Conservation (phyloP, 345 rosid genomes). For the Firmiana major region DNA sequence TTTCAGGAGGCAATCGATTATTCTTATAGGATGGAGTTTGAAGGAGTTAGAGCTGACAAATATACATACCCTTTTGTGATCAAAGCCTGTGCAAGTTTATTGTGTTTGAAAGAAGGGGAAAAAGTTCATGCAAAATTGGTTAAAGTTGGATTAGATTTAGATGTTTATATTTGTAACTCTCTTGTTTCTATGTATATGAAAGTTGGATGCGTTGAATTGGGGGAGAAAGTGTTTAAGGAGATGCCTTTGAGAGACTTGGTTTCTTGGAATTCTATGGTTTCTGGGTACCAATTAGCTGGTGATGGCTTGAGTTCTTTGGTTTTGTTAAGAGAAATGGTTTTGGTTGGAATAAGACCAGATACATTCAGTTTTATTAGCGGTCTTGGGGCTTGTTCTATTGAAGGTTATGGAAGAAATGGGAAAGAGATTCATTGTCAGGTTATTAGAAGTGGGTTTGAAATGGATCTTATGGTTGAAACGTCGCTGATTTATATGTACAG, state of each 20-base stretch:
- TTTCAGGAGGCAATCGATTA: slow-evolving; percentile 41
- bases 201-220: slow-evolving; percentile 38
- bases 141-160: slow-evolving; percentile 53
- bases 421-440: slow-evolving; percentile 74
- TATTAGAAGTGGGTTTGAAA: slow-evolving; percentile 42
- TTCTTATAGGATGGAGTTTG: slow-evolving; percentile 42
- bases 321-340: slow-evolving; percentile 44
- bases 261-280: slow-evolving; percentile 79
- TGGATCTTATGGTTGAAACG: slow-evolving; percentile 55
- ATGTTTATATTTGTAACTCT: slow-evolving; percentile 62
- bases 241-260: slow-evolving; percentile 66
- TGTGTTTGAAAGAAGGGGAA: slow-evolving; percentile 40
- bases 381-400: slow-evolving; percentile 50
- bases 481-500: slow-evolving; percentile 67
- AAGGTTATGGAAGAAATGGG: slow-evolving; percentile 35
- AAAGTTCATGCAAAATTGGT: slow-evolving; percentile 48
- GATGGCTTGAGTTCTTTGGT: slow-evolving; percentile 42
- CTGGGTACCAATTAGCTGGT: slow-evolving; percentile 54
- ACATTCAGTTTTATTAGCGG: slow-evolving; percentile 49
- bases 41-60: slow-evolving; percentile 43
- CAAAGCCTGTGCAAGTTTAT: slow-evolving; percentile 53
- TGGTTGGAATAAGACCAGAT: slow-evolving; percentile 39
- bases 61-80: slow-evolving; percentile 70
- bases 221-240: slow-evolving; percentile 60
- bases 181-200: slow-evolving; percentile 59